phyloP scores from a whole-genome alignment of 2,329 filamentous ascomycete species.

The Cordyceps tenuipes region DNA sequence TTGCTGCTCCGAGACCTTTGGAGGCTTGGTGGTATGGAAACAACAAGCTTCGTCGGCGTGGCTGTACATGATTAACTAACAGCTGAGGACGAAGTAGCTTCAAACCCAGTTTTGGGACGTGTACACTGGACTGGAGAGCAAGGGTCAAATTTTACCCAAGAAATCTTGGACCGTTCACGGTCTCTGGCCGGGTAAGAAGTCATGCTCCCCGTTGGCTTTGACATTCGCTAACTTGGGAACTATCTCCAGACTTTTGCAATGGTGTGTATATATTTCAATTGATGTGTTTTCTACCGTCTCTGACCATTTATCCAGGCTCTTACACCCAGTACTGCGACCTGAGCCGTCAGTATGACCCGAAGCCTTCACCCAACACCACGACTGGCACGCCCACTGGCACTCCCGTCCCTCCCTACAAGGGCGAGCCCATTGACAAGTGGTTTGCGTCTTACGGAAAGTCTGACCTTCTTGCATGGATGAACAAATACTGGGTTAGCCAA shows the following conservation, averaged over 20 bases:
- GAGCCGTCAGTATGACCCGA: conserved; percentile 54
- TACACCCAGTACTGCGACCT: conserved; percentile 63
- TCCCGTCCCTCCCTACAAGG: conserved; percentile 49
- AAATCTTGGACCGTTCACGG: conserved; percentile 54
- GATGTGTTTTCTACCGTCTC: not conserved
- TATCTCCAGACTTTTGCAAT: conserved; percentile 34
- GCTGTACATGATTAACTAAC: not conserved
- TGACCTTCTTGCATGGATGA: conserved; percentile 58
- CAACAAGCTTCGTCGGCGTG: not conserved
- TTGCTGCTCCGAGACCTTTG: conserved; percentile 58
- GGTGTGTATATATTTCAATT: conserved; percentile 17
- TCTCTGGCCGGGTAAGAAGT: conserved; percentile 39
- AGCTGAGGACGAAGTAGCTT: conserved; percentile 24
- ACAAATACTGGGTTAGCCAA: conserved; percentile 54
- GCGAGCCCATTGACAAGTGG: conserved; percentile 49
- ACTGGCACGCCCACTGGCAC: conserved; percentile 43
- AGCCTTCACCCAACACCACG: conserved; percentile 55
- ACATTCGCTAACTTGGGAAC: not conserved
- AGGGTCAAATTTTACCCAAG: conserved; percentile 50
- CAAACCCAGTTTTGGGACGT: conserved; percentile 58
- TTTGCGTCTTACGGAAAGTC: conserved; percentile 47
- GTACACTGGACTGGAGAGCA: conserved; percentile 50
- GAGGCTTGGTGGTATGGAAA: conserved; percentile 43
- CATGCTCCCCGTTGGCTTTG: not conserved
- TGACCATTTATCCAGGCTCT: conserved; percentile 30